phyloP scores from a whole-genome alignment of 164 flowering plant genomes.

The Vitis cinerea region DNA sequence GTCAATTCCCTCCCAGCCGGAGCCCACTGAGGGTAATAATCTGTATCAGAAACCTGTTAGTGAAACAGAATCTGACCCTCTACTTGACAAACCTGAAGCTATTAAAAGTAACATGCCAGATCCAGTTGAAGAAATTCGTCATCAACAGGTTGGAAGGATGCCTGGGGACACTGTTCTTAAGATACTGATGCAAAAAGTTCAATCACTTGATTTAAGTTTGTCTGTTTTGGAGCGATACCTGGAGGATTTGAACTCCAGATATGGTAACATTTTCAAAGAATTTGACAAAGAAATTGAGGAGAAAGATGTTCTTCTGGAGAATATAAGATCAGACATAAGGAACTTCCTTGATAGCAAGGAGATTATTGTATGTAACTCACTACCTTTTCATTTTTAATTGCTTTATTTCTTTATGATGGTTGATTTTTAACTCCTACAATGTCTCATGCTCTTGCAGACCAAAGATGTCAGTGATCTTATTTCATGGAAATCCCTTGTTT shows the following conservation, averaged over 20 bases:
- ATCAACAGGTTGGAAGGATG: constrained; percentile 74
- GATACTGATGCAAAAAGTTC: constrained; percentile 91
- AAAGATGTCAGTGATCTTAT: constrained; percentile 65
- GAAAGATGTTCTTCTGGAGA: constrained; percentile 49
- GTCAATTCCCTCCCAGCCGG: constrained; percentile 22
- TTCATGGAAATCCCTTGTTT: constrained; percentile 77
- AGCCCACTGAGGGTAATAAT: constrained; percentile 30
- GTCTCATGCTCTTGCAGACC: constrained; percentile 39
- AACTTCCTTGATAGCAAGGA: constrained; percentile 48
- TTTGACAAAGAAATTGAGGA: constrained; percentile 66
- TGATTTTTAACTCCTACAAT: constrained; percentile 2
- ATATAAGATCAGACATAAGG: constrained; percentile 50
- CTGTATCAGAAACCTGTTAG: constrained; percentile 15
- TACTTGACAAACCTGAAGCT: constrained; percentile 27
- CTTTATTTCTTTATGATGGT: neutral
- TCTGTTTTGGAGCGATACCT: constrained; percentile 81
- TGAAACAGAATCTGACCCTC: constrained; percentile 37
- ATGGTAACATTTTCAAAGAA: constrained; percentile 70
- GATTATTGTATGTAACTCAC: constrained; percentile 50
- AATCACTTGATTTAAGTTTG: constrained; percentile 73
- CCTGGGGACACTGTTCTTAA: constrained; percentile 95
- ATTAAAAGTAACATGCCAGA: constrained; percentile 39
- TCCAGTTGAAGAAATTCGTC: constrained; percentile 56
- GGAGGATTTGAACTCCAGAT: constrained; percentile 76
- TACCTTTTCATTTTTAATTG: neutral